A percentile compares a stretch with the other conserved stretches of the same genome.
These are phyloP conservation scores for Phylloporus sp. DNA, from an alignment of 768 basidiomycete genomes.

Conservation along the genomic window DNA sequence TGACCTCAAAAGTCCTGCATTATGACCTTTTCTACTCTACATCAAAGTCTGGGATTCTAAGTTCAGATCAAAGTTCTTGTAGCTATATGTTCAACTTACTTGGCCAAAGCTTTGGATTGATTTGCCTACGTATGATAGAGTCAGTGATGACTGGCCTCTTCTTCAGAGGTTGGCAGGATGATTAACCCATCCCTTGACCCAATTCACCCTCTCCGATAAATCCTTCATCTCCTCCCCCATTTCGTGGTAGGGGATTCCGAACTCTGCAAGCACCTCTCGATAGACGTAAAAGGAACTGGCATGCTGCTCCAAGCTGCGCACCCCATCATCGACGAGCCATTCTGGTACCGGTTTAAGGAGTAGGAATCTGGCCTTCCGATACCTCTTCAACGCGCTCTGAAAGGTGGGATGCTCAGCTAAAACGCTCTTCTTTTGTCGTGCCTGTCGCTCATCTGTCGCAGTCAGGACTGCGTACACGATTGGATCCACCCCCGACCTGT, in stretches of 20 bases:
- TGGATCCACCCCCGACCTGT: slow-evolving; percentile 63
- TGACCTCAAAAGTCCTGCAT: slow-evolving; percentile 24
- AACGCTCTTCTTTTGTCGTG: slow-evolving; percentile 28
- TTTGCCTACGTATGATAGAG: slow-evolving; percentile 1
- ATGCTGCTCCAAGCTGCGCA: slow-evolving; percentile 52
- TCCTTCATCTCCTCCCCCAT: slow-evolving; percentile 44
- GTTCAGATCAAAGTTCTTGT: slow-evolving; percentile 2
- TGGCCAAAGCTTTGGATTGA: background rate
- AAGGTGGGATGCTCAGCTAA: slow-evolving; percentile 40
- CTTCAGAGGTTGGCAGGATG: slow-evolving; percentile 12
- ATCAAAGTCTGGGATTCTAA: background rate
- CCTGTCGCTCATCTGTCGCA: slow-evolving; percentile 36
- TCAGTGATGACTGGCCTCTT: background rate
- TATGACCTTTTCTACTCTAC: slow-evolving; percentile 26
- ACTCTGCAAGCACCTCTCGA: slow-evolving; percentile 35
- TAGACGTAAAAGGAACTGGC: slow-evolving; percentile 38
- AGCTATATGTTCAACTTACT: too few relatives aligned
- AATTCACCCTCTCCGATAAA: slow-evolving; percentile 27
- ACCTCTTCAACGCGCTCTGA: slow-evolving; percentile 38
- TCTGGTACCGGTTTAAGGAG: slow-evolving; percentile 52
- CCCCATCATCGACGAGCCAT: slow-evolving; percentile 63
- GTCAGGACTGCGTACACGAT: slow-evolving; percentile 58
- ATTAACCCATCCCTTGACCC: slow-evolving; percentile 15
- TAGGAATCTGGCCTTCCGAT: slow-evolving; percentile 48
- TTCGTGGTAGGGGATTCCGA: slow-evolving; percentile 42